phyloP scores from a whole-genome alignment of 345 rosid species.

The Salix brachista region DNA sequence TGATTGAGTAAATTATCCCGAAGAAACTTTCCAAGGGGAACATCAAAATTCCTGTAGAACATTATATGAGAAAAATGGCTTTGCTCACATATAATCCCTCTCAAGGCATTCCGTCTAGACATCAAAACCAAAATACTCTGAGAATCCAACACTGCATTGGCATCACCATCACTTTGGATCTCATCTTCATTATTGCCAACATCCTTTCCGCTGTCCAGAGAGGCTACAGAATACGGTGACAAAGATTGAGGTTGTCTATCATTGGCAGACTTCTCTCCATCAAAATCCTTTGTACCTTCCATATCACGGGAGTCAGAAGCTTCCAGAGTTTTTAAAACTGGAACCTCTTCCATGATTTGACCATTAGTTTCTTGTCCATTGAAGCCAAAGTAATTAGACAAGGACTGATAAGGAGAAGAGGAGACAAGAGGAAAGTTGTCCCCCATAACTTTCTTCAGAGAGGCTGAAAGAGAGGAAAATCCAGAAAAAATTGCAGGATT shows the following conservation, averaged over 20 bases:
- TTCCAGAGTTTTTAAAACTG: conserved; percentile 38
- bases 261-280: conserved; percentile 32
- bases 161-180: conserved; percentile 36
- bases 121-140: conserved; percentile 87
- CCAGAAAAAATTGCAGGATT: conserved; percentile 73
- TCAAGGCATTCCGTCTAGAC: conserved; percentile 65
- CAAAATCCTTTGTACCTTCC: conserved; percentile 30
- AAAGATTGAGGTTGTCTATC: conserved; percentile 34
- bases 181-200: conserved; percentile 31
- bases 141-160: conserved; percentile 42
- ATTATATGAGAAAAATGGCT: conserved; percentile 90
- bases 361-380: conserved; percentile 28
- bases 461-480: conserved; percentile 74
- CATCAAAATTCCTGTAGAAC: conserved; percentile 83
- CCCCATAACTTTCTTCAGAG: conserved; percentile 59
- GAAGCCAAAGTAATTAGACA: conserved; percentile 60
- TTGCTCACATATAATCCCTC: conserved; percentile 75
- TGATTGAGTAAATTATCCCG: conserved; percentile 72
- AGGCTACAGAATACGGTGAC: conserved; percentile 28
- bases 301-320: conserved; percentile 22
- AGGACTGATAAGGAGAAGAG: conserved; percentile 39
- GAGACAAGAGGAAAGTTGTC: conserved; percentile 39
- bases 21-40: conserved; percentile 84
- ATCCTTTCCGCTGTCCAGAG: conserved; percentile 26
- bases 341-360: conserved; percentile 33